phyloP scores from a whole-genome alignment of 2,329 filamentous ascomycete species.

The Tolypocladium endophyticum region DNA sequence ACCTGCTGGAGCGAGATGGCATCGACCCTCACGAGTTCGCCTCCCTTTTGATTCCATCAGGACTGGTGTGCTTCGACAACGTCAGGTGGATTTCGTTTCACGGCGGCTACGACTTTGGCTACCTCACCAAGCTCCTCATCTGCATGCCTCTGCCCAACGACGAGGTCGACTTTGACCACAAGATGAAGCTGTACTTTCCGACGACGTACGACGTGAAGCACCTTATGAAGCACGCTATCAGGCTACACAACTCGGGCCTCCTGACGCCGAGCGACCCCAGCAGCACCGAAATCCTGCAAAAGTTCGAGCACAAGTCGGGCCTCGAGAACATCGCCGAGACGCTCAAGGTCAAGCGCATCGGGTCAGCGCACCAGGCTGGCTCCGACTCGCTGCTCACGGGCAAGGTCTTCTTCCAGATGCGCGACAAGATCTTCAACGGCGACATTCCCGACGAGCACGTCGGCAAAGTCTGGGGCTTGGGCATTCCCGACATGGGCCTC shows the following conservation, averaged over 20 bases:
- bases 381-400: conserved; percentile 91
- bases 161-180: conserved; percentile 77
- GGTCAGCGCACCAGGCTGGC: conserved; percentile 82
- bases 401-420: conserved; percentile 89
- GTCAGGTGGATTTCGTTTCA: conserved; percentile 97
- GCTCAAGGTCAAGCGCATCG: conserved; percentile 80
- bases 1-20: conserved; percentile 71
- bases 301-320: conserved; percentile 82
- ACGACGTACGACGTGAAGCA: conserved; percentile 94
- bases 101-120: conserved; percentile 96
- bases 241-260: conserved; percentile 53
- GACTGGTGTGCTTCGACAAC: conserved; percentile 76
- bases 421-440: conserved; percentile 77
- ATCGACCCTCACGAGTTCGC: conserved; percentile 89
- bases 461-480: conserved; percentile 89
- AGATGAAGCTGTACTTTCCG: conserved; percentile 89
- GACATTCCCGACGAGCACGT: conserved; percentile 71
- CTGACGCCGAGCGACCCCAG: conserved; percentile 52
- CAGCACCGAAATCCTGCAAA: conserved; percentile 65
- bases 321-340: conserved; percentile 91
- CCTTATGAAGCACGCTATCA: conserved; percentile 81
- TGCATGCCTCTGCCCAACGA: conserved; percentile 76
- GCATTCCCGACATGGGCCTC: conserved; percentile 53
- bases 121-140: conserved; percentile 87
- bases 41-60: conserved; percentile 80